These are phyloP conservation scores for Madurella mycetomatis DNA, from an alignment of 2,329 filamentous ascomycete genomes.

Conservation along the genomic window DNA sequence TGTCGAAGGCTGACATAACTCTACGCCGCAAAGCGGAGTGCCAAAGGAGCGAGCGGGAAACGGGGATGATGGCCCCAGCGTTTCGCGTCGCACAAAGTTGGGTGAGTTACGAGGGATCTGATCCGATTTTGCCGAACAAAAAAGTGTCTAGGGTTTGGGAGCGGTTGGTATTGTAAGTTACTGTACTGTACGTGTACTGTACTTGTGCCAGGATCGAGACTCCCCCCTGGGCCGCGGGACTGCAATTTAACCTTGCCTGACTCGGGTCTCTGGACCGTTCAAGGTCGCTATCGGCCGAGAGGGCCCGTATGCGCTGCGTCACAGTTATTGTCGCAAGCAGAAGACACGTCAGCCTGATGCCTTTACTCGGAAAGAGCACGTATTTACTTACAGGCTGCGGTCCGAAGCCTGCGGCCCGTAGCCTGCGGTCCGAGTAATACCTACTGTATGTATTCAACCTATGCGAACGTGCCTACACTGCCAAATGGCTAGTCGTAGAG, in stretches of 20 bases:
- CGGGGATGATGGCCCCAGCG: neutral
- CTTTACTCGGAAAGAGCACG: too few relatives aligned
- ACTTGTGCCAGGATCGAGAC: neutral
- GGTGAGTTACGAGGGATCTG: constrained; percentile 16
- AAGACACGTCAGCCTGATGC: too few relatives aligned
- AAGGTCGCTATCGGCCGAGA: neutral
- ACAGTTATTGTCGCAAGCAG: neutral
- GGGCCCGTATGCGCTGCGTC: neutral
- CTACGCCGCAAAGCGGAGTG: too few relatives aligned
- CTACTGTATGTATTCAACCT: too few relatives aligned
- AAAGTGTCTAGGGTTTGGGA: neutral
- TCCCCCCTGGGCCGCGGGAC: neutral
- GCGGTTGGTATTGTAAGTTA: constrained; percentile 3
- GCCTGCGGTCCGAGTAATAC: too few relatives aligned
- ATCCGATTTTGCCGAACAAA: constrained; percentile 22
- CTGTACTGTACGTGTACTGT: too few relatives aligned
- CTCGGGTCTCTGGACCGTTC: neutral
- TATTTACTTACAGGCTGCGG: too few relatives aligned
- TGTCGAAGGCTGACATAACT: too few relatives aligned
- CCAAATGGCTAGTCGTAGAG: too few relatives aligned
- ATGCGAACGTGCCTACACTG: too few relatives aligned
- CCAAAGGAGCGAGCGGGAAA: neutral
- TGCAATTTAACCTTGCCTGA: neutral
- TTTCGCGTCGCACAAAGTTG: constrained; percentile 20
- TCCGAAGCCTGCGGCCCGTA: too few relatives aligned